Conservation (phyloP, 352 stramenopile species). For the Phytophthora capsici region DNA sequence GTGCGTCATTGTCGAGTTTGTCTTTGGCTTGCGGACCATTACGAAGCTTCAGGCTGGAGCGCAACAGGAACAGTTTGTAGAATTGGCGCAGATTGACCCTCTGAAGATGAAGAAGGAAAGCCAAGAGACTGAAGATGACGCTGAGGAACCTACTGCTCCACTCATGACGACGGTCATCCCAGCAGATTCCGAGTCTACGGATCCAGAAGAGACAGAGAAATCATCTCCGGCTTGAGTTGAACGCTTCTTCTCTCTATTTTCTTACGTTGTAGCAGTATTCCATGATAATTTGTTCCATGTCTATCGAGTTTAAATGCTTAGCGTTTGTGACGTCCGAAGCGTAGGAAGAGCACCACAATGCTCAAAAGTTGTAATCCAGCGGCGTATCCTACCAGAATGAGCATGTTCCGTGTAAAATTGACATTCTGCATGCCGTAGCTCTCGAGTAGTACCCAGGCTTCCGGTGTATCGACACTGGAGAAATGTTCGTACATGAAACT, state of each 20-base stretch:
- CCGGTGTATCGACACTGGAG: slow-evolving; percentile 28
- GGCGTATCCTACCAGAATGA: slow-evolving; percentile 55
- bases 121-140: slow-evolving; percentile 12
- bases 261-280: slow-evolving; percentile 20
- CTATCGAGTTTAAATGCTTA: slow-evolving; percentile 1
- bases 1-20: slow-evolving; percentile 53
- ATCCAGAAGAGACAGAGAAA: slow-evolving; percentile 1
- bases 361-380: slow-evolving; percentile 54
- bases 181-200: neutral
- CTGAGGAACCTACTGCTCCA: slow-evolving; percentile 21
- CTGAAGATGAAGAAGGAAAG: slow-evolving; percentile 14
- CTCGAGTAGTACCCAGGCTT: slow-evolving; percentile 40
- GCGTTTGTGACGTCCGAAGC: slow-evolving; percentile 30
- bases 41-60: slow-evolving; percentile 43
- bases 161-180: slow-evolving; percentile 23
- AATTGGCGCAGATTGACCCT: slow-evolving; percentile 46
- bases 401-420: slow-evolving; percentile 58
- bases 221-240: neutral
- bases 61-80: slow-evolving; percentile 39
- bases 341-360: slow-evolving; percentile 35
- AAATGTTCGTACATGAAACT: slow-evolving; percentile 89
- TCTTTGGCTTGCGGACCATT: slow-evolving; percentile 49
- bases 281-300: slow-evolving; percentile 11
- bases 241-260: neutral
- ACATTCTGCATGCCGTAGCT: slow-evolving; percentile 67